phyloP scores from a whole-genome alignment of 2,329 filamentous ascomycete genomes.

The Fusarium sp. region DNA sequence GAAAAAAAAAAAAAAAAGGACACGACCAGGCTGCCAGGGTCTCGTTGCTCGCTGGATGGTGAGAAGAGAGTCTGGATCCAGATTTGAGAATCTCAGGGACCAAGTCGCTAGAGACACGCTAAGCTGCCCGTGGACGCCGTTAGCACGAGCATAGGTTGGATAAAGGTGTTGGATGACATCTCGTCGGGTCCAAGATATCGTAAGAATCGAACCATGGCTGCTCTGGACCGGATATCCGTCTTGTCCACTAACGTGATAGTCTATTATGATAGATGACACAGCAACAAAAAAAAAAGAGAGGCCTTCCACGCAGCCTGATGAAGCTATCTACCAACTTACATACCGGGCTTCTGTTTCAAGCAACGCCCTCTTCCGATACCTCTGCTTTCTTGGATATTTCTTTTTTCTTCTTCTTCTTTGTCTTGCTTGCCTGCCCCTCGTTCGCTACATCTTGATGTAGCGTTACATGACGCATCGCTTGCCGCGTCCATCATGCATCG shows the following conservation, averaged over 20 bases:
- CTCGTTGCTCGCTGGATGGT: background rate
- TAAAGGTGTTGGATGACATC: background rate
- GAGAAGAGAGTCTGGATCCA: background rate
- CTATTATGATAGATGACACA: slow-evolving; percentile 48
- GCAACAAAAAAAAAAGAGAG: background rate
- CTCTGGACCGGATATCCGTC: slow-evolving; percentile 6
- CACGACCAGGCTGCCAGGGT: background rate
- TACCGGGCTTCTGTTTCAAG: slow-evolving; percentile 2
- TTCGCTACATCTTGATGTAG: background rate
- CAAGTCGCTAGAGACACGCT: slow-evolving; percentile 19
- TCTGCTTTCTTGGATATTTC: background rate
- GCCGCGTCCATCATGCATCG: background rate
- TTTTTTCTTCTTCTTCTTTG: background rate
- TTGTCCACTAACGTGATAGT: slow-evolving; percentile 40
- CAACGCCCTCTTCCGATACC: background rate
- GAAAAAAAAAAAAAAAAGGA: background rate
- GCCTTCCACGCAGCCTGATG: background rate
- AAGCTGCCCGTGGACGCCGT: background rate
- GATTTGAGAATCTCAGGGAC: slow-evolving; percentile 6
- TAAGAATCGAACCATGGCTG: slow-evolving; percentile 2
- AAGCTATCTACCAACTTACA: background rate
- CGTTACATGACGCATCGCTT: slow-evolving; percentile 11
- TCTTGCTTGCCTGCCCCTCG: background rate
- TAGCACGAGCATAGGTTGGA: background rate
- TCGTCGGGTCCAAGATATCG: background rate